A percentile compares a stretch with the other conserved stretches of the same genome.
Conservation (phyloP, 1,139 yeast genomes). For the Diutina ranongensis region DNA sequence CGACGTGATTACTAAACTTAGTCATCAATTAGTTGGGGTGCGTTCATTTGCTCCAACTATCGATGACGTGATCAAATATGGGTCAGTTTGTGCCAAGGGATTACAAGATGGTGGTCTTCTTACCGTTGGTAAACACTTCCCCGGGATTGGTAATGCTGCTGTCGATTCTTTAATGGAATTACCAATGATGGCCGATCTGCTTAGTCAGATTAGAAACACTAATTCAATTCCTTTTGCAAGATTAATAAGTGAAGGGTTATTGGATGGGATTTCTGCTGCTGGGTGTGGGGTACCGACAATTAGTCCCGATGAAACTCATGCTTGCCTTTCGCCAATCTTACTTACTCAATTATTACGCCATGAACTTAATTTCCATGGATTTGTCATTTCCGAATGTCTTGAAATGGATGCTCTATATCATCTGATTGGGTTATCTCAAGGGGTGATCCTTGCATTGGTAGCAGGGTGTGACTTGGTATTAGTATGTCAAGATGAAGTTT, state of each 20-base stretch:
- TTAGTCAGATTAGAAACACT: constrained; percentile 40
- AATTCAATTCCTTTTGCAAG: constrained; percentile 43
- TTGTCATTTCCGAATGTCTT: constrained; percentile 53
- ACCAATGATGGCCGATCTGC: constrained; percentile 48
- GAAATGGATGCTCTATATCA: constrained; percentile 57
- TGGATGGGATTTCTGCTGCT: constrained; percentile 54
- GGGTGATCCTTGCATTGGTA: constrained; percentile 47
- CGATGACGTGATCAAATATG: constrained; percentile 46
- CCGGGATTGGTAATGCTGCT: constrained; percentile 55
- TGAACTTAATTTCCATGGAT: constrained; percentile 45
- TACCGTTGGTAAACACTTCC: constrained; percentile 55
- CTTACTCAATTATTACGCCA: constrained; percentile 41
- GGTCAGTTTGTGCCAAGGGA: constrained; percentile 44
- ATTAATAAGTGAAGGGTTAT: constrained; percentile 32
- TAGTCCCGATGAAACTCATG: constrained; percentile 51
- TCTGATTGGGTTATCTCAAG: constrained; percentile 56
- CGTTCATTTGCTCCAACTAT: constrained; percentile 53
- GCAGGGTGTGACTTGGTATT: constrained; percentile 61
- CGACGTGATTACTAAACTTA: constrained; percentile 48
- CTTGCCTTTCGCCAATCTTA: constrained; percentile 49
- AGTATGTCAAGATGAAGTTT: constrained; percentile 47
- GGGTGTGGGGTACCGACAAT: constrained; percentile 61
- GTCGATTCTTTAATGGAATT: constrained; percentile 47
- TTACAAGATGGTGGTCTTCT: constrained; percentile 44
- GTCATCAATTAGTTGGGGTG: constrained; percentile 50